Evolutionary conservation across 73 alveolate genomes (phyloP), one percentile per base, ranked within the genome.

Genomic region (Uronychia setigera): DNA sequence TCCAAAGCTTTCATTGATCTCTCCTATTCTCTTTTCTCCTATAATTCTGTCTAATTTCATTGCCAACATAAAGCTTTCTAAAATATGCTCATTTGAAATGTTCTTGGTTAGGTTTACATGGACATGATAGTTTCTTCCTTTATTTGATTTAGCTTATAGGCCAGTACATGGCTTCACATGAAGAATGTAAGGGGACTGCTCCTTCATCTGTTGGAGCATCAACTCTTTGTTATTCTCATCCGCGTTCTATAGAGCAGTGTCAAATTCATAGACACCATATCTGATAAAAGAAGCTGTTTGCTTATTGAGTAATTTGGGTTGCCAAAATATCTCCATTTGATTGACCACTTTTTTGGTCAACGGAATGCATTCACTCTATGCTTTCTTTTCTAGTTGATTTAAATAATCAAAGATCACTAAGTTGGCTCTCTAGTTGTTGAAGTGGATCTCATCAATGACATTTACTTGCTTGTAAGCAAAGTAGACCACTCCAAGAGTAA

Each of bases 401-500:
- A 81, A 59, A 57, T 76, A 88, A 25, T 81, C 83, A n/a, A 57
- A 74, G 59, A 75, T 82, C 19, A 88, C 58, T 1, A 88, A 19
- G 57, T 1, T 75, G 26, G 79, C 77, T 76, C 94, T 76, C 77
- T 83, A 77, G 31, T 82, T 77, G 77, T 88, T 88, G 59, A 88
- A 59, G 60, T 88, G 60, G 29, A 74, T 28, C 58, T 89, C 95
- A 85, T 89, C 95, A 28, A 89, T 78, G 26, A 89, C 92, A 29
- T 84, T 89, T 1, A 85, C 60, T 1, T 85, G 60, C 19, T 29
- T 30, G 46, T 89, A 89, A 11, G 90, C 74, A 0, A 87, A 59
- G 28, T 79, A 60, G 11, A 89, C 32, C 60, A 84, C 85, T 30
- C 79, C 76, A 26, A 35, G 87, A 0, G 95, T 84, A 19, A 89